Evolutionary conservation across 768 basidiomycete species (phyloP), one percentile per base, ranked within the genome.

Genomic region (Clavaria fumosa): DNA sequence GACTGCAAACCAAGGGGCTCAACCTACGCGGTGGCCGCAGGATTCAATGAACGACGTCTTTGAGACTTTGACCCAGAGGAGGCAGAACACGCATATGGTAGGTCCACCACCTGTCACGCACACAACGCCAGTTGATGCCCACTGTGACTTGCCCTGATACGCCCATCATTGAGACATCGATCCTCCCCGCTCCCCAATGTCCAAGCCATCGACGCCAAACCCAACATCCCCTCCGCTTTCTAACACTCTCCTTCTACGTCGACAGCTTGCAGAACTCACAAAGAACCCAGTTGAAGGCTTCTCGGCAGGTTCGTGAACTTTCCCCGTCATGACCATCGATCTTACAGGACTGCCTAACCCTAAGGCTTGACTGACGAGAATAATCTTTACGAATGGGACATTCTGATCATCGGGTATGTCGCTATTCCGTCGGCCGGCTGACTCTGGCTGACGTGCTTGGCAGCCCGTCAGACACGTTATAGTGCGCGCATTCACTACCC

Each of bases 231-330:
- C 37, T 23, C 37, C 57, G 23, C 47, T 54, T 12, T 66, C 64
- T 17, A 72, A 71, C 47, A 67, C 66, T 15, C 67, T 86, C 11
- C 69, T 86, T 26, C 75, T 88, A 15, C 72, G 80, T 27, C 69
- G 84, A 23, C 83, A 88, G 57, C 69, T 88, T 23, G 54, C 63
- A 7, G 93, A 95, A 52, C 73, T 99, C 44, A 85, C 78, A 22
- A 96, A 96, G 60, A 74, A 66, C 34, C 93, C 93, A 2, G 88
- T 96, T 4, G 85, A 95, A 52, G 93, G 93, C 5, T 97, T 99
- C 64, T 91, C 88, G 23, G 93, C 91, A 61, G 84, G 84, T 82
- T 15, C 10, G 38, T 42, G n/a, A 10, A 11, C 26, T 18, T 10
- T 7, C 11, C 20, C 15, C n/a, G n/a, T n/a, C n/a, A n/a, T n/a